Evolutionary conservation across 2,329 filamentous ascomycete species (phyloP).

Genomic region (Penicillium aurantiogriseum): DNA sequence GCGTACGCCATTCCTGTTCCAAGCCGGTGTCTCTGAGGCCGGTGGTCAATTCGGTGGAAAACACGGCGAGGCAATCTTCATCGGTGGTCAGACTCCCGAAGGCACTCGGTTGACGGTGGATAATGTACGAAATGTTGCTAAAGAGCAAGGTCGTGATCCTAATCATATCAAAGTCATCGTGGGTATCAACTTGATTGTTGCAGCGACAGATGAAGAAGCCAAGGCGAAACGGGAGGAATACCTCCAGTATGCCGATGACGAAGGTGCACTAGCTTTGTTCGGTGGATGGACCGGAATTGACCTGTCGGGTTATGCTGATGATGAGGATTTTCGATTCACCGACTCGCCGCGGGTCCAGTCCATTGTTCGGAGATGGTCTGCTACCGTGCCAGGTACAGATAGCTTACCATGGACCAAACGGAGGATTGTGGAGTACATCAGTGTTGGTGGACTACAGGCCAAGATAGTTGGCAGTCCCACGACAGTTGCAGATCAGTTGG

Average conservation of each 20-base stretch:
- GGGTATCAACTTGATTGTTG: slow-evolving; percentile 43
- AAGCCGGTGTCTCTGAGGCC: slow-evolving; percentile 44
- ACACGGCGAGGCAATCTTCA: slow-evolving; percentile 44
- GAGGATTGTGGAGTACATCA: slow-evolving; percentile 27
- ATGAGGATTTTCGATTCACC: slow-evolving; percentile 42
- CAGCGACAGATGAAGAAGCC: slow-evolving; percentile 42
- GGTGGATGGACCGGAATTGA: slow-evolving; percentile 44
- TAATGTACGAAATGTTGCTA: slow-evolving; percentile 36
- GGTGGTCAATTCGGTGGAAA: slow-evolving; percentile 43
- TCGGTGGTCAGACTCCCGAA: slow-evolving; percentile 41
- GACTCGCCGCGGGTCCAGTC: slow-evolving; percentile 33
- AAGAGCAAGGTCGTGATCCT: slow-evolving; percentile 35
- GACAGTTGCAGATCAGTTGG: slow-evolving; percentile 8
- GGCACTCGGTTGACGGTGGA: slow-evolving; percentile 37
- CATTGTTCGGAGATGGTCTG: slow-evolving; percentile 35
- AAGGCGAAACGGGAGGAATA: slow-evolving; percentile 41
- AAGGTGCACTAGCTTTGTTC: slow-evolving; percentile 43
- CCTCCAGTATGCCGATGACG: slow-evolving; percentile 40
- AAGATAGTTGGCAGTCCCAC: slow-evolving; percentile 3
- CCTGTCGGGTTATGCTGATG: slow-evolving; percentile 27
- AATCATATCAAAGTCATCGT: slow-evolving; percentile 20
- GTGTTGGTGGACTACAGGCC: slow-evolving; percentile 12
- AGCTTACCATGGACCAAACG: slow-evolving; percentile 32
- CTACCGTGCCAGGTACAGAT: slow-evolving; percentile 33
- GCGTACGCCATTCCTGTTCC: slow-evolving; percentile 45